Base-by-base conservation (phyloP, 176 grass and related monocot genomes). In the Oryza meridionalis region DNA sequence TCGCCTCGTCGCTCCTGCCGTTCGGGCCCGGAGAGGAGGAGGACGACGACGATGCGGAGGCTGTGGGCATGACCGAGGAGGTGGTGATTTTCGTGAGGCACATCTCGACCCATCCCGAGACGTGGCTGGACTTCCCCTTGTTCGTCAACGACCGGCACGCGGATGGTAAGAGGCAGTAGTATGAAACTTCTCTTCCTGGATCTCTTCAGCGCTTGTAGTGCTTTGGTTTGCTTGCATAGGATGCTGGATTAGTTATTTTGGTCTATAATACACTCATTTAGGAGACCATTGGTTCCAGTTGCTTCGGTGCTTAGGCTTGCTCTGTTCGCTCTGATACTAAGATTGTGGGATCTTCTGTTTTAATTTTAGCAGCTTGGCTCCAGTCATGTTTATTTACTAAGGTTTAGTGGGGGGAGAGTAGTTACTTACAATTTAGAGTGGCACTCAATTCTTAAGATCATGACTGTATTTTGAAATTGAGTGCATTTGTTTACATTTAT, bases 111-210 rank as follows among this genome's bases (percentile, higher is more conserved):
- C 84, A 85, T 78, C 91, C 91, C 0, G 79, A 91, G 77, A 96
- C 91, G 7, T 96, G 94, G 94, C 55, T 53, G 17, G 84, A 93
- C 80, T 97, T 91, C 70, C 91, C 91, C 77, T 90, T 94, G 77
- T 88, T 88, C 43, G 47, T 78, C 47, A 40, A 76, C 13, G 86
- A 88, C 61, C 76, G 81, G 16, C 65, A 77, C 24, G 50, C 55
- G 2, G 86, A 89, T 61, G 89, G 92, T 94, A 89, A 83, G 74
- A 78, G 9, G 12, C 9, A 35, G 19, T n/a, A 10, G 24, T 33
- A 5, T 66, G 66, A 27, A 11, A 78, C 42, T 29, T 40, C 10
- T 65, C 19, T 22, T 22, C 47, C 72, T 35, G 5, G 4, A 15
- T 62, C 11, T 62, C n/a, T 24, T 19, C 15, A 53, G 66, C 21